These are phyloP conservation scores for Chenopodium album DNA, from an alignment of 148 eudicot genomes.

Conservation along the genomic window DNA sequence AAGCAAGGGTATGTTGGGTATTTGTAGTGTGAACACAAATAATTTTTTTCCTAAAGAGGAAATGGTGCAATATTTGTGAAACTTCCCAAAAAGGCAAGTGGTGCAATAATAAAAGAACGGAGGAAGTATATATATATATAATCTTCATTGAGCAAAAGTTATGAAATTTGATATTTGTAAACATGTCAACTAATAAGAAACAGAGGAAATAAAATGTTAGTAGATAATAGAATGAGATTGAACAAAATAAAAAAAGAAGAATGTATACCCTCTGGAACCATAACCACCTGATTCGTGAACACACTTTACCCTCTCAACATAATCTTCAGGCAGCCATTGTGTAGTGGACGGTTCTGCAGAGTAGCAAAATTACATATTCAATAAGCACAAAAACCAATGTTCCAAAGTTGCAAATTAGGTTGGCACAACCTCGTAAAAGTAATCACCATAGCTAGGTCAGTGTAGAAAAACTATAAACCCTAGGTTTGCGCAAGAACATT, in stretches of 20 bases:
- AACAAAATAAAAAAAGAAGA: background rate
- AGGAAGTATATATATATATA: too few species aligned
- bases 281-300: conserved; percentile 92
- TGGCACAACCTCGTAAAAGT: background rate
- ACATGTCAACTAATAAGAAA: too few species aligned
- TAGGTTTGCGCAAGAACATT: background rate
- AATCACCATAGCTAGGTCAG: conserved; percentile 3
- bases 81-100: too few species aligned
- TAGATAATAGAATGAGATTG: background rate
- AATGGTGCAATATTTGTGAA: too few species aligned
- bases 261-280: conserved; percentile 85
- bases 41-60: too few species aligned
- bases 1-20: too few species aligned
- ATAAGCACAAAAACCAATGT: conserved; percentile 5
- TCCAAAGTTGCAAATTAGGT: background rate
- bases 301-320: conserved; percentile 77
- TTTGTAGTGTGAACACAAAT: too few species aligned
- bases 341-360: conserved; percentile 78
- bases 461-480: background rate
- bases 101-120: too few species aligned
- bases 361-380: conserved; percentile 1
- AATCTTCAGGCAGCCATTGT: conserved; percentile 78
- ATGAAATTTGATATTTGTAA: too few species aligned
- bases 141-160: too few species aligned
- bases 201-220: background rate